A percentile compares a stretch with the other conserved stretches of the same genome.
Conservation (phyloP, 1,284 basidiomycete species). For the Trichosporon asahii region DNA sequence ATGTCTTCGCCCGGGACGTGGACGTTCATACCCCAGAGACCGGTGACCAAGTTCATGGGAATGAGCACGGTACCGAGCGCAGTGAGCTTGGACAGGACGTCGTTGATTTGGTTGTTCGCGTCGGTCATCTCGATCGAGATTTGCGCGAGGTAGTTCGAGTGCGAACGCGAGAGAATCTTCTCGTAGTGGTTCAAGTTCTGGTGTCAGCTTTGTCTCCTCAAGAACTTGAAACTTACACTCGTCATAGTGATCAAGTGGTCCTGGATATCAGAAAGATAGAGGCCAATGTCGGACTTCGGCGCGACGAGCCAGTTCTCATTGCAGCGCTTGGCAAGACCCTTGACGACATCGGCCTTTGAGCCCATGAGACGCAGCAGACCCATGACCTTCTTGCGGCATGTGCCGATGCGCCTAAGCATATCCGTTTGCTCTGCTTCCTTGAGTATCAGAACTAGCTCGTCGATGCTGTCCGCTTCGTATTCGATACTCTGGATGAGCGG, state of each 20-base stretch:
- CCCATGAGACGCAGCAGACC: conserved; percentile 91
- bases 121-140: conserved; percentile 99
- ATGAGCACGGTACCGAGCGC: conserved; percentile 96
- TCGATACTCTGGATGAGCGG: conserved; percentile 98
- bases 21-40: conserved; percentile 55
- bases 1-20: conserved; percentile 75
- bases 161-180: conserved; percentile 96
- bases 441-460: conserved; percentile 94
- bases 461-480: conserved; percentile 98
- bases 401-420: conserved; percentile 84
- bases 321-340: conserved; percentile 91
- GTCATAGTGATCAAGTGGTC: conserved; percentile 99
- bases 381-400: conserved; percentile 99
- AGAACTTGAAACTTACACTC: conserved; percentile 6
- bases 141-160: conserved; percentile 98
- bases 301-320: conserved; percentile 99
- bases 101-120: conserved; percentile 99
- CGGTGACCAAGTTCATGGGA: conserved; percentile 93
- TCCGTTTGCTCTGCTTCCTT: conserved; percentile 80
- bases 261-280: conserved; percentile 91
- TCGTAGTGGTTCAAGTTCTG: conserved; percentile 99
- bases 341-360: conserved; percentile 99
- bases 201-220: neutral
- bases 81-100: conserved; percentile 96
- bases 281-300: conserved; percentile 94